Percentiles rank a stretch among this genome's conserved stretches.
Evolutionary conservation across 148 eudicot genomes (phyloP).

Genomic region (Agrostemma githago): DNA sequence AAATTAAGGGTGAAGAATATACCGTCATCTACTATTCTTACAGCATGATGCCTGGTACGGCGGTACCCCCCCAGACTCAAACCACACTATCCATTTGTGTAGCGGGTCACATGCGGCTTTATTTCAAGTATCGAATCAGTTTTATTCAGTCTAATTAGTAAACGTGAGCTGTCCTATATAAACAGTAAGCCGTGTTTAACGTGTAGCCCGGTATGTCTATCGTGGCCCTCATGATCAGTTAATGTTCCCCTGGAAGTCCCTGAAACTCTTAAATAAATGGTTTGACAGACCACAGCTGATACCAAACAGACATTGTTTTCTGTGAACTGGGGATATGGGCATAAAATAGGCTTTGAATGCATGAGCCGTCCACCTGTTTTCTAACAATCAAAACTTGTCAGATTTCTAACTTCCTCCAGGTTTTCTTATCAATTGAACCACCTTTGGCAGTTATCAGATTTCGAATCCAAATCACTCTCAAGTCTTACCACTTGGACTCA

Average conservation of each 20-base stretch:
- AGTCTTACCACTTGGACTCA: not conserved
- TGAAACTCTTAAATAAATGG: not conserved
- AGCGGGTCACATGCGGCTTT: not conserved
- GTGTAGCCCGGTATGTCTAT: not conserved
- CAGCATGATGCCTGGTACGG: no score
- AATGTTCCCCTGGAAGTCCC: not conserved
- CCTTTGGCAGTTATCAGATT: not conserved
- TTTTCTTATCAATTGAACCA: not conserved
- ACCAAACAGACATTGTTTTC: constrained; percentile 16
- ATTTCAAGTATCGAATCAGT: not conserved
- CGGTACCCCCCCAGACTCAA: no score
- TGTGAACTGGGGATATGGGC: not conserved
- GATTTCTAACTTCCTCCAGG: not conserved
- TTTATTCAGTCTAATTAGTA: not conserved
- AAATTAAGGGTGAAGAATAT: not conserved
- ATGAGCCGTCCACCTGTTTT: constrained; percentile 12
- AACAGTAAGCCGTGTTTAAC: not conserved
- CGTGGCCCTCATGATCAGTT: not conserved
- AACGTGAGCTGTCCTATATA: no score
- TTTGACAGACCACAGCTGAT: not conserved
- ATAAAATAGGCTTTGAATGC: not conserved
- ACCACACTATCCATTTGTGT: not conserved
- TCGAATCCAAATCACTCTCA: not conserved
- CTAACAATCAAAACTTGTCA: not conserved
- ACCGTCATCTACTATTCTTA: no score